Evolutionary conservation across 352 stramenopile genomes (phyloP).

Genomic region (Phytophthora lateralis): DNA sequence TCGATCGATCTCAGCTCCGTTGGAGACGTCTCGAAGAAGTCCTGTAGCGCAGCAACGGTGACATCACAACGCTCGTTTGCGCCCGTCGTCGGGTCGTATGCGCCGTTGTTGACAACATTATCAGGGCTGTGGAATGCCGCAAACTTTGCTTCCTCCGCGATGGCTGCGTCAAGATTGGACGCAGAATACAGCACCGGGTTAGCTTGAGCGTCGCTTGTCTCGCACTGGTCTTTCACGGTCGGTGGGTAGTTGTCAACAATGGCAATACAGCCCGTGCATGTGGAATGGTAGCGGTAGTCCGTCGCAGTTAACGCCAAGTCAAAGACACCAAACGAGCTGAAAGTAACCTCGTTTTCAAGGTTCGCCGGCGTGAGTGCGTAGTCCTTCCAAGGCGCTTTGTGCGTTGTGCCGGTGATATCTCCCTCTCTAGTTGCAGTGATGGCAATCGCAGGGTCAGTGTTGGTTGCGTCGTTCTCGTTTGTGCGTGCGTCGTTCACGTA

Average conservation of each 20-base stretch:
- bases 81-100: constrained; percentile 8
- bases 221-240: constrained; percentile 5
- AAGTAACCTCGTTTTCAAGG: constrained; percentile 24
- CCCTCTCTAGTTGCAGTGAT: constrained; percentile 21
- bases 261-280: constrained; percentile 15
- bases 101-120: constrained; percentile 27
- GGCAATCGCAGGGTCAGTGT: constrained; percentile 11
- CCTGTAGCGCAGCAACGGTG: constrained; percentile 4
- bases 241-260: constrained; percentile 32
- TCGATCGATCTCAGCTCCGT: constrained; percentile 4
- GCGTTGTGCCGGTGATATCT: neutral
- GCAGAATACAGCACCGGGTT: constrained; percentile 3
- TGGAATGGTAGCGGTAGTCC: constrained; percentile 21
- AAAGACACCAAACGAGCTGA: constrained; percentile 36
- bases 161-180: constrained; percentile 10
- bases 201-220: neutral
- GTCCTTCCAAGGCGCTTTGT: constrained; percentile 18
- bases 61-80: constrained; percentile 17
- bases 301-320: constrained; percentile 27
- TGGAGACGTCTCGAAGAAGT: constrained; percentile 15
- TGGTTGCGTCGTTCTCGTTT: constrained; percentile 13
- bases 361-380: constrained; percentile 4
- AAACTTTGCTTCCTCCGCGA: constrained; percentile 22
- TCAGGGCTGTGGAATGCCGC: constrained; percentile 11
- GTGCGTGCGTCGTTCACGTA: constrained; percentile 26